phyloP scores from a whole-genome alignment of 129 eudicot genomes.

The Dittrichia graveolens region DNA sequence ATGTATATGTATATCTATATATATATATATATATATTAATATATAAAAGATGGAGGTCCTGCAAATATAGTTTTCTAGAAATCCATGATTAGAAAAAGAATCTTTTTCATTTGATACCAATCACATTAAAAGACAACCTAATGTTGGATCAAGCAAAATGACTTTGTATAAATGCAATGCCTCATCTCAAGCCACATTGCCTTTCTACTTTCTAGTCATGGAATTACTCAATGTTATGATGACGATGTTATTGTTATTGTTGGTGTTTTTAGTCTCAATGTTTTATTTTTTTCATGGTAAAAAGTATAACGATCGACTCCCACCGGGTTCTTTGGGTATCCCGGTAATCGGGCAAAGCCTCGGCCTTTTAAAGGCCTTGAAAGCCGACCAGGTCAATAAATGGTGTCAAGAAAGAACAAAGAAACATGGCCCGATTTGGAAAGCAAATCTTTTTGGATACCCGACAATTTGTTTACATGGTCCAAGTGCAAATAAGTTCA shows the following conservation, averaged over 20 bases:
- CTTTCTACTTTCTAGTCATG: constrained; percentile 11
- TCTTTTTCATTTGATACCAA: too few species aligned
- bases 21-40: too few species aligned
- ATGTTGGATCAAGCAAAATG: too few species aligned
- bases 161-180: background rate
- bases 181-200: background rate
- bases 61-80: too few species aligned
- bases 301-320: background rate
- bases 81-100: too few species aligned
- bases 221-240: background rate
- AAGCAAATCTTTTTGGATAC: constrained; percentile 36
- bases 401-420: constrained; percentile 40
- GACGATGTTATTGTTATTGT: background rate
- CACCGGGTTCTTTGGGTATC: constrained; percentile 44
- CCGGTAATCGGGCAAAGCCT: constrained; percentile 44
- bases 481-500: constrained; percentile 44
- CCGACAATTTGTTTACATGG: constrained; percentile 40
- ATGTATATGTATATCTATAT: too few species aligned
- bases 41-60: too few species aligned
- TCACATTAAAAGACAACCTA: too few species aligned
- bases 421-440: constrained; percentile 41
- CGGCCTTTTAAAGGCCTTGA: constrained; percentile 35
- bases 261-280: constrained; percentile 15
- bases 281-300: constrained; percentile 10
- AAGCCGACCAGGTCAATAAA: constrained; percentile 33